Conservation (phyloP, 768 basidiomycete species). For the Rubroboletus pulcherrimus region DNA sequence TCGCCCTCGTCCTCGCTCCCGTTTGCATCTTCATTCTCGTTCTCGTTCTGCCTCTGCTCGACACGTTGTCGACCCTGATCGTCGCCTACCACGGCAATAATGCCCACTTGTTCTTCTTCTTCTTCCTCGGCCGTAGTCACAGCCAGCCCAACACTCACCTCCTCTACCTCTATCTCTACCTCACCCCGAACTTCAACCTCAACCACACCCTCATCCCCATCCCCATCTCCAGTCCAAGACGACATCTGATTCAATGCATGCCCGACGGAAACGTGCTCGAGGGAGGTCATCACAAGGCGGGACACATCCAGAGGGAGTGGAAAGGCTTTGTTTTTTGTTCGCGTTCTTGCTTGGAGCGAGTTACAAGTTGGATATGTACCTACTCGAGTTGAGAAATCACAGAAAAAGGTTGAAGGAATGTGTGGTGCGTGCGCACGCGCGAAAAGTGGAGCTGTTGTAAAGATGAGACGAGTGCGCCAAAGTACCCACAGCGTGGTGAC, state of each 20-base stretch:
- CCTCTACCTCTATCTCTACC: not conserved
- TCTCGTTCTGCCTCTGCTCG: not conserved
- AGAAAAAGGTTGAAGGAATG: not conserved
- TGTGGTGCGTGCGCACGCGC: not conserved
- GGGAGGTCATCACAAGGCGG: slow-evolving; percentile 24
- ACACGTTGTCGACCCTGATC: not conserved
- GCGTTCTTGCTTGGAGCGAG: no score
- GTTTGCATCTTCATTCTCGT: not conserved
- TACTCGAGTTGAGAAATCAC: not conserved
- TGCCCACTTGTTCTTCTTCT: not conserved
- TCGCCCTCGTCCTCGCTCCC: not conserved
- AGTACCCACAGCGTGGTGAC: not conserved
- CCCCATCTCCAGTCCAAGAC: not conserved
- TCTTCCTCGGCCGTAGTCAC: slow-evolving; percentile 9
- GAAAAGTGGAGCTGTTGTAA: not conserved
- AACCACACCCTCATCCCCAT: not conserved
- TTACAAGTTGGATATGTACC: not conserved
- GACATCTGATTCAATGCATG: slow-evolving; percentile 4
- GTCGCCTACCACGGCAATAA: not conserved
- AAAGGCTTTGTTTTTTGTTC: no score
- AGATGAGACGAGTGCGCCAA: not conserved
- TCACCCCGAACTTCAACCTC: not conserved
- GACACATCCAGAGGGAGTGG: slow-evolving; percentile 13
- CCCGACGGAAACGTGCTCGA: slow-evolving; percentile 23
- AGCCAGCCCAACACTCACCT: slow-evolving; percentile 14